Percentiles rank a stretch among this genome's conserved stretches.
Evolutionary conservation across 1,284 basidiomycete genomes (phyloP).

Genomic region (Irpex sp.): DNA sequence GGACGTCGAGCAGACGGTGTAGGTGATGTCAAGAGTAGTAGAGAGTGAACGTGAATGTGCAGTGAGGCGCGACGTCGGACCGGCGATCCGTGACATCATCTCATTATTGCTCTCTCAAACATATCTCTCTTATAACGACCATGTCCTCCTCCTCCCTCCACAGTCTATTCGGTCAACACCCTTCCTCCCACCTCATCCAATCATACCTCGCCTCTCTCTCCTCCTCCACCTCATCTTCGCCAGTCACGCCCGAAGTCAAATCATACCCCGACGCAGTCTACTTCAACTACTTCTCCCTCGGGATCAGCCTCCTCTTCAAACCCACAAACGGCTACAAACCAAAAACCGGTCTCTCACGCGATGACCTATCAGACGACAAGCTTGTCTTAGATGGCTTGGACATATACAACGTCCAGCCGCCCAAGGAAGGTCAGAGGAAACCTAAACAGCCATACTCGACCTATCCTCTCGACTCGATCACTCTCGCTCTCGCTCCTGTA

Average conservation of each 20-base stretch:
- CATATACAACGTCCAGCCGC: slow-evolving; percentile 63
- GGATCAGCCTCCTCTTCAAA: slow-evolving; percentile 73
- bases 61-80: too few relatives aligned
- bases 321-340: slow-evolving; percentile 61
- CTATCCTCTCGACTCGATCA: slow-evolving; percentile 50
- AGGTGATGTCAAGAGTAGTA: too few relatives aligned
- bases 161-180: slow-evolving; percentile 38
- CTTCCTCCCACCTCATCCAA: slow-evolving; percentile 42
- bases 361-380: slow-evolving; percentile 45
- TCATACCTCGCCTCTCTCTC: slow-evolving; percentile 41
- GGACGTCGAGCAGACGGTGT: too few relatives aligned
- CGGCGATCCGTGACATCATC: too few relatives aligned
- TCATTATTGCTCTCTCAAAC: too few relatives aligned
- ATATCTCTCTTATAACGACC: neutral
- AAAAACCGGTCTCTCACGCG: slow-evolving; percentile 37
- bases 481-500: slow-evolving; percentile 36
- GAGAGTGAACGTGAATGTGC: too few relatives aligned
- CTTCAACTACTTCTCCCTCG: slow-evolving; percentile 77
- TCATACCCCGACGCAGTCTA: slow-evolving; percentile 80
- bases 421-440: slow-evolving; percentile 22
- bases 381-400: slow-evolving; percentile 72
- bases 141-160: slow-evolving; percentile 25
- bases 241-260: slow-evolving; percentile 58
- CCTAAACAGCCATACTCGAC: slow-evolving; percentile 44
- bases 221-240: slow-evolving; percentile 17